phyloP scores from a whole-genome alignment of 2,329 filamentous ascomycete genomes.

The Ploettnerulaceae sp. region DNA sequence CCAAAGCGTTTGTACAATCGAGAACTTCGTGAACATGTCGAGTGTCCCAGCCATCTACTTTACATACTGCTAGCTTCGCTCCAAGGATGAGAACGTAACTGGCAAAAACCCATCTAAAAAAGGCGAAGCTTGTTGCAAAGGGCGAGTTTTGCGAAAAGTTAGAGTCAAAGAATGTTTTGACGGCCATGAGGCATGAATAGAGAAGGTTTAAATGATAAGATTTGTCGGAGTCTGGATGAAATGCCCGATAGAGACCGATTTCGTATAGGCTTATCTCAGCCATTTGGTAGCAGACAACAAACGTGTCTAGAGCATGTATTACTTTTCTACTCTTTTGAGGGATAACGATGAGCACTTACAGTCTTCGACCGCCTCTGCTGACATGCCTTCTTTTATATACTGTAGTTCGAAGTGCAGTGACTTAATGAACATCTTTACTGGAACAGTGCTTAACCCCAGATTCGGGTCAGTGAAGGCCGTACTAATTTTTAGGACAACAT shows the following conservation, averaged over 20 bases:
- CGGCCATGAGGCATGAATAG: constrained; percentile 9
- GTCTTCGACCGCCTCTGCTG: neutral
- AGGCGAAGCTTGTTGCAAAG: constrained; percentile 4
- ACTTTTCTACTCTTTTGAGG: neutral
- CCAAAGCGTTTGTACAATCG: constrained; percentile 3
- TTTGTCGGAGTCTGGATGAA: constrained; percentile 7
- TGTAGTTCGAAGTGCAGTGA: constrained; percentile 9
- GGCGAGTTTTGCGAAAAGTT: neutral
- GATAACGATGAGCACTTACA: neutral
- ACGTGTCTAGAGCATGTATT: neutral
- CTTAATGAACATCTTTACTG: constrained; percentile 9
- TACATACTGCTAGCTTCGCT: constrained; percentile 8
- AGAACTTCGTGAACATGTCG: constrained; percentile 6
- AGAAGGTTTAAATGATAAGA: constrained; percentile 9
- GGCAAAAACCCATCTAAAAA: constrained; percentile 5
- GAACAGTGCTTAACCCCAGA: neutral
- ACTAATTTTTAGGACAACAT: constrained; percentile 17
- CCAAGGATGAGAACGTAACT: constrained; percentile 11
- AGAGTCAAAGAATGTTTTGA: constrained; percentile 9
- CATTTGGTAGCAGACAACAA: constrained; percentile 7
- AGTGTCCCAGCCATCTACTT: constrained; percentile 13
- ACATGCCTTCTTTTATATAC: constrained; percentile 2
- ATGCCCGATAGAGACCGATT: constrained; percentile 2
- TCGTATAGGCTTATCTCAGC: constrained; percentile 15
- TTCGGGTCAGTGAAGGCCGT: constrained; percentile 11